Evolutionary conservation across 2,329 filamentous ascomycete genomes (phyloP).

Genomic region (Sporothrix brunneoviolacea): DNA sequence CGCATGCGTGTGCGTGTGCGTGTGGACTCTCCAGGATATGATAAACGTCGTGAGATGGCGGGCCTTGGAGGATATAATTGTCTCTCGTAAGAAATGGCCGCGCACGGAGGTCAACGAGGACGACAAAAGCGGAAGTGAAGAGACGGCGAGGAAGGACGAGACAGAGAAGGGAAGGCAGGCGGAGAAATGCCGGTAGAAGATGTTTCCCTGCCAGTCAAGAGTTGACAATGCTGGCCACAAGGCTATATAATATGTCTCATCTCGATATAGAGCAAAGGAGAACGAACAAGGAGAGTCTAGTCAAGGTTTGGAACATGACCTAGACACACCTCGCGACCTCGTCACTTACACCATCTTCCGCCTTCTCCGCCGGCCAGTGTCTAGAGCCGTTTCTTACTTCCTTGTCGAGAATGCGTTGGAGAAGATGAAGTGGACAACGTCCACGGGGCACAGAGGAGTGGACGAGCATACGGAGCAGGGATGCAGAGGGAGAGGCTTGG

Average conservation of each 20-base stretch:
- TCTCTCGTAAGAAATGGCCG: too few relatives aligned
- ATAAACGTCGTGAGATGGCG: neutral
- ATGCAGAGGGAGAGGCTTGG: too few relatives aligned
- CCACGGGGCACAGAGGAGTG: too few relatives aligned
- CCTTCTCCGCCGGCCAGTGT: too few relatives aligned
- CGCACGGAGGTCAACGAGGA: slow-evolving; percentile 1
- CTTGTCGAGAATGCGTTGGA: too few relatives aligned
- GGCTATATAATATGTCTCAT: slow-evolving; percentile 2
- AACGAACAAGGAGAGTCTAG: too few relatives aligned
- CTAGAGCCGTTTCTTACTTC: too few relatives aligned
- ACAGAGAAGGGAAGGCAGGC: neutral
- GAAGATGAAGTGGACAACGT: too few relatives aligned
- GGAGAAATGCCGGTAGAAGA: neutral
- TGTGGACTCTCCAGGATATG: neutral
- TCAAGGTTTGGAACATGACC: neutral
- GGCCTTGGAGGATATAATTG: too few relatives aligned
- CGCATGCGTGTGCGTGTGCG: neutral
- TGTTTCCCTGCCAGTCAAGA: slow-evolving; percentile 1
- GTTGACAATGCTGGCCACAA: neutral
- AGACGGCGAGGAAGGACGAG: neutral
- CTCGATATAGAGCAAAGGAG: slow-evolving; percentile 3
- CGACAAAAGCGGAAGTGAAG: neutral
- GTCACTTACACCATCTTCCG: too few relatives aligned
- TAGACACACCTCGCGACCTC: too few relatives aligned
- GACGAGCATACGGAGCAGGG: too few relatives aligned